phyloP scores from a whole-genome alignment of 2,329 filamentous ascomycete species.

The Botryotinia calthae region DNA sequence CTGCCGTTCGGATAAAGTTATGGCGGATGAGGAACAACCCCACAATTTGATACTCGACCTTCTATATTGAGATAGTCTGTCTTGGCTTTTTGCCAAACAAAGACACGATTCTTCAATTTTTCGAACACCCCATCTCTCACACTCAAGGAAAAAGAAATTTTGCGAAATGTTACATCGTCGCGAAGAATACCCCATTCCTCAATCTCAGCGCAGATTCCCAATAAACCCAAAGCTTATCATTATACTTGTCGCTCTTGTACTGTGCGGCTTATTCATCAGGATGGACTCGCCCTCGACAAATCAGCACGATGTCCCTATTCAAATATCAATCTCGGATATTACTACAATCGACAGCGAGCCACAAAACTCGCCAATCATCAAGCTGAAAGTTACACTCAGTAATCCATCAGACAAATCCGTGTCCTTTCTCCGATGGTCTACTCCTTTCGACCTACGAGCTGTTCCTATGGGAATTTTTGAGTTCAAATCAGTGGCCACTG shows the following conservation, averaged over 20 bases:
- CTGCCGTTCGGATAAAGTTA: neutral
- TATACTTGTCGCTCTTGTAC: neutral
- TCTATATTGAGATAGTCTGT: conserved; percentile 9
- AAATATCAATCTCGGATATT: conserved; percentile 1
- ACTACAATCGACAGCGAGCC: neutral
- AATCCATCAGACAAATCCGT: conserved; percentile 36
- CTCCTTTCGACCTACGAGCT: conserved; percentile 40
- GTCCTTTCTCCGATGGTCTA: conserved; percentile 42
- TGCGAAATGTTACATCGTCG: neutral
- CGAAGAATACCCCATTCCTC: neutral
- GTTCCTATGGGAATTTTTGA: conserved; percentile 38
- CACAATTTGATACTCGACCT: neutral
- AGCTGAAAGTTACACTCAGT: conserved; percentile 22
- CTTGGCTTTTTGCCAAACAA: neutral
- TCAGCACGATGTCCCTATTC: neutral
- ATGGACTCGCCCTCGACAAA: conserved; percentile 5
- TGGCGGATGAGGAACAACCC: neutral
- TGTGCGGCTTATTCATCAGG: neutral
- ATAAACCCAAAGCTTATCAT: neutral
- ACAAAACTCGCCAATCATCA: conserved; percentile 7
- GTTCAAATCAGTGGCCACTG: conserved; percentile 30
- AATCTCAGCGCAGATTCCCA: neutral
- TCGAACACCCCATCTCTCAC: neutral
- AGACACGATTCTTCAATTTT: neutral
- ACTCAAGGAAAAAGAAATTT: neutral